Percentiles rank a stretch among this genome's conserved stretches.
These are phyloP conservation scores for Chalciporus piperatus DNA, from an alignment of 768 basidiomycete species.

Conservation along the genomic window DNA sequence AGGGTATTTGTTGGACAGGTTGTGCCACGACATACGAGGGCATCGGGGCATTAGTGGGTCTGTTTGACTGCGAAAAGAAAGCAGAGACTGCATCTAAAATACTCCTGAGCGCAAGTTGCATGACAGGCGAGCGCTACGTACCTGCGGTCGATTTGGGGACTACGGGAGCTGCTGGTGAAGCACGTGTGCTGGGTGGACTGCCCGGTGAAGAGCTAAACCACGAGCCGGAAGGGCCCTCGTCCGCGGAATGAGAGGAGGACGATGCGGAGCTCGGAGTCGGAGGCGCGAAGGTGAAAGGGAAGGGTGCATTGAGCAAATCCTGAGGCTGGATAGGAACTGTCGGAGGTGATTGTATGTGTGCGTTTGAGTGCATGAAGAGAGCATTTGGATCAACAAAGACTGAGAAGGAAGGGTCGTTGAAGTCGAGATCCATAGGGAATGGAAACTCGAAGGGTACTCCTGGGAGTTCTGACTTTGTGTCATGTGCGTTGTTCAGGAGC, in stretches of 20 bases:
- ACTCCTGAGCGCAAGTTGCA: constrained; percentile 11
- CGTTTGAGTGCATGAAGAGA: constrained; percentile 43
- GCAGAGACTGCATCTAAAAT: constrained; percentile 21
- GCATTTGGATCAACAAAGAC: constrained; percentile 66
- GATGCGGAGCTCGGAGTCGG: constrained; percentile 33
- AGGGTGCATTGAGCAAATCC: constrained; percentile 29
- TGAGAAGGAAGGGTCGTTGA: constrained; percentile 41
- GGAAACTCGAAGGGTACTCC: constrained; percentile 38
- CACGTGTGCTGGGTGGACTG: constrained; percentile 28
- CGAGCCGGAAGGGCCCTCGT: constrained; percentile 23
- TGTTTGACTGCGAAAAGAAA: constrained; percentile 16
- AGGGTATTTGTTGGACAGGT: constrained; percentile 16
- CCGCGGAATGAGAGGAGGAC: constrained; percentile 22
- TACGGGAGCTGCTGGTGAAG: constrained; percentile 29
- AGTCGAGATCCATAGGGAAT: constrained; percentile 59
- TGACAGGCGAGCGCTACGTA: constrained; percentile 1
- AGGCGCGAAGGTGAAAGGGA: constrained; percentile 44
- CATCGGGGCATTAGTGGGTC: constrained; percentile 35
- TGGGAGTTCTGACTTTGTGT: constrained; percentile 36
- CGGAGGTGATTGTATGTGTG: constrained; percentile 11
- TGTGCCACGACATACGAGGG: constrained; percentile 39
- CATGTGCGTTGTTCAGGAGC: constrained; percentile 46
- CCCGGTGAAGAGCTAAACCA: constrained; percentile 25
- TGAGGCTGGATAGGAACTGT: constrained; percentile 26
- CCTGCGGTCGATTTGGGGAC: constrained; percentile 22